Conservation (phyloP, 768 basidiomycete species). For the Pleurotus sapidus region DNA sequence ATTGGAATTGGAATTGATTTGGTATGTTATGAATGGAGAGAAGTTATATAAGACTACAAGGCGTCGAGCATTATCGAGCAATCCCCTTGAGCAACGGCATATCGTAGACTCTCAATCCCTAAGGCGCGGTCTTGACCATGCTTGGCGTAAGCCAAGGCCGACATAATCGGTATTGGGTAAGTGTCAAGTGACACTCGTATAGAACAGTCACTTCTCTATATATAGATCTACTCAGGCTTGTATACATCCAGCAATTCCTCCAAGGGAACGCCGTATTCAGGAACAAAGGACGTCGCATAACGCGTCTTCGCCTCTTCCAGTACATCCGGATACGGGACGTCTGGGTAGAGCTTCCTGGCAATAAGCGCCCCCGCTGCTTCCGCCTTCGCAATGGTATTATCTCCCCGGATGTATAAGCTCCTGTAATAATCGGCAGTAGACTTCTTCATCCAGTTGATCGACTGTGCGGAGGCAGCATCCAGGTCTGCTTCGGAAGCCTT, state of each 20-base stretch:
- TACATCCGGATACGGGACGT: not conserved
- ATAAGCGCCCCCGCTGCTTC: not conserved
- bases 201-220: too few species aligned
- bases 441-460: not conserved
- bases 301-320: not conserved
- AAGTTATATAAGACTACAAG: not conserved
- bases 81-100: too few species aligned
- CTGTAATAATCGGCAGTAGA: not conserved
- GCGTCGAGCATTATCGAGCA: too few species aligned
- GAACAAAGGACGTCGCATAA: not conserved
- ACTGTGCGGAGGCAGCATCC: not conserved
- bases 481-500: not conserved
- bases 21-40: not conserved
- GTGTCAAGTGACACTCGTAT: not conserved
- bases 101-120: too few species aligned
- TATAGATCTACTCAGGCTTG: not conserved
- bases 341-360: not conserved
- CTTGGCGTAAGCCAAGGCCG: too few species aligned
- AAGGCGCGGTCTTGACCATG: too few species aligned
- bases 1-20: too few species aligned
- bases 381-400: not conserved
- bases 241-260: not conserved
- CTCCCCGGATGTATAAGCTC: not conserved
- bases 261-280: not conserved
- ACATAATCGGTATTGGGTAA: too few species aligned